Base-by-base conservation (phyloP, 192 early-diverging fungal species). In the Glomus cerebriforme region DNA sequence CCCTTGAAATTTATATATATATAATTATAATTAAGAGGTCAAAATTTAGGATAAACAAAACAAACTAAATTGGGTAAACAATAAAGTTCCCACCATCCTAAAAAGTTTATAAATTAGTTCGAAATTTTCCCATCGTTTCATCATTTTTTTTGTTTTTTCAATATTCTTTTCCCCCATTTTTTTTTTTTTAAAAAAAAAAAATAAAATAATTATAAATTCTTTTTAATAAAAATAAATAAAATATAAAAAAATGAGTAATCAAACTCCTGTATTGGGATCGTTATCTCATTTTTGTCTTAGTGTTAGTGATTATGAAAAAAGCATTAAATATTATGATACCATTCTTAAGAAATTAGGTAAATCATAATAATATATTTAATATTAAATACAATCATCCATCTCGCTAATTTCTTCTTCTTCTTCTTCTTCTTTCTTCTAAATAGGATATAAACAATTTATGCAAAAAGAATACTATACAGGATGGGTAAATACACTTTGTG, bases 261-360 rank as follows among this genome's bases (percentile, higher is more conserved):
- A 49, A 49, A 12, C 10, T 27, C 60, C 35, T 24, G 8, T 35
- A 5, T 37, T 69, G 5, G 67, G 67, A n/a, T 34, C 67, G 26
- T 39, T 69, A n/a, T 29, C 26, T 69, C 67, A 69, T 35, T 3
- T 69, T 8, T 3, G 35, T 17, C 32, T 69, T 39, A 22, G 32
- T 39, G 67, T 69, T 17, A n/a, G 22, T 39, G 67, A 69, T 39
- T 69, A 69, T 39, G 13, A 29, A 24, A 37, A 69, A 35, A 34
- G 67, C 9, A 35, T 69, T 31, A 31, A 69, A 69, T 39, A 29
- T 69, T 69, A 69, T n/a, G 67, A 69, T 39, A 13, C n/a, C 9
- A 3, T 69, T 37, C 67, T 69, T 3, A 39, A 6, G 4, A 5
- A 31, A 22, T 10, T 69, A 29, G 67, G 67, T 69, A 69, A 29